Conservation (phyloP, 176 grass and related monocot species). For the Chloris gayana region DNA sequence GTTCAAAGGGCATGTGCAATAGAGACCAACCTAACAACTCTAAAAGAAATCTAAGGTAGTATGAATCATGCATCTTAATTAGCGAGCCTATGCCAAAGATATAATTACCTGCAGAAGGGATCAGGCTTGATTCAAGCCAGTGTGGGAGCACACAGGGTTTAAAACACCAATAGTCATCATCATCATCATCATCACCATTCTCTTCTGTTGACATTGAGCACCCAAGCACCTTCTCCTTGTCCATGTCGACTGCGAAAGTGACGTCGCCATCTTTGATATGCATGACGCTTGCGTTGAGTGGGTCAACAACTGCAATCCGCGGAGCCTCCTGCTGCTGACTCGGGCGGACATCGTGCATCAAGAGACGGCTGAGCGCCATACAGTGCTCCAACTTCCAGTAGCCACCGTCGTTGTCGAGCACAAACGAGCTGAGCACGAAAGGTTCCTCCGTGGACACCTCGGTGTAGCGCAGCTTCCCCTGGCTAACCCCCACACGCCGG, state of each 20-base stretch:
- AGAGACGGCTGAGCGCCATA: constrained; percentile 3
- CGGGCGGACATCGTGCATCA: neutral
- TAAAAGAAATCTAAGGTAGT: too few relatives aligned
- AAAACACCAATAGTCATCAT: neutral
- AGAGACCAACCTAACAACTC: too few relatives aligned
- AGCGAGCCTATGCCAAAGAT: too few relatives aligned
- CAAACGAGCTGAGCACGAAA: constrained; percentile 26
- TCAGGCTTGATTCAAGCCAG: constrained; percentile 2
- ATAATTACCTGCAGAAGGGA: constrained; percentile 34
- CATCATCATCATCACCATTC: neutral
- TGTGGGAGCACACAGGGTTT: constrained; percentile 13
- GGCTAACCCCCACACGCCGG: constrained; percentile 23
- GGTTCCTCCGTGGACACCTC: constrained; percentile 23
- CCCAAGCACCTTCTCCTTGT: neutral
- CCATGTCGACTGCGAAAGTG: constrained; percentile 14
- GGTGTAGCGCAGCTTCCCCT: constrained; percentile 26
- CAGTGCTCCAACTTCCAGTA: constrained; percentile 9
- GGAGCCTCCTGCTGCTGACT: neutral
- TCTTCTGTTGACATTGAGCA: neutral
- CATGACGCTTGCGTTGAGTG: neutral
- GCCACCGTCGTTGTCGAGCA: neutral
- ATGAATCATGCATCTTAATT: too few relatives aligned
- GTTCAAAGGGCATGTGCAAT: too few relatives aligned
- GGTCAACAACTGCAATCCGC: constrained; percentile 1
- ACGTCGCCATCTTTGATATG: neutral